Evolutionary conservation across 345 rosid genomes (phyloP).

Genomic region (Brassica cretica): DNA sequence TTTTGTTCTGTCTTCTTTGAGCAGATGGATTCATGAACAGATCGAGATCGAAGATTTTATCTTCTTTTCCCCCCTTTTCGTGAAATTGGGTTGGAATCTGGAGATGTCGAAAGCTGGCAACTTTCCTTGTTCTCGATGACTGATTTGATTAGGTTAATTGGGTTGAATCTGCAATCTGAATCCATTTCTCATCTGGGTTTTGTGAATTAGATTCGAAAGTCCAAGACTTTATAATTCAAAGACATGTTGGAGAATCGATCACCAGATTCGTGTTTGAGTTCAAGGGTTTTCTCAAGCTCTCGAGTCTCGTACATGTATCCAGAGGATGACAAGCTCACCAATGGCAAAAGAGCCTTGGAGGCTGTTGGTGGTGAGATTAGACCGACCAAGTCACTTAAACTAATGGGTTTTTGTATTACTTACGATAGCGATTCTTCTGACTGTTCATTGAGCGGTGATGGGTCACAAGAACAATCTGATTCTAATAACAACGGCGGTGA

Average conservation of each 20-base stretch:
- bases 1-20: neutral
- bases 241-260: slow-evolving; percentile 78
- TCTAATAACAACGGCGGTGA: slow-evolving; percentile 43
- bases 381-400: slow-evolving; percentile 38
- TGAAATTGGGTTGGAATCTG: slow-evolving; percentile 33
- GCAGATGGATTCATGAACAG: neutral
- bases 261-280: slow-evolving; percentile 50
- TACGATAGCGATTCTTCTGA: slow-evolving; percentile 35
- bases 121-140: slow-evolving; percentile 5
- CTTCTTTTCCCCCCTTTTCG: neutral
- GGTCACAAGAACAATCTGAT: slow-evolving; percentile 32
- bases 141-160: slow-evolving; percentile 14
- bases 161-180: slow-evolving; percentile 30
- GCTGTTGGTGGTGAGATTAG: slow-evolving; percentile 41
- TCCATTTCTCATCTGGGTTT: slow-evolving; percentile 35
- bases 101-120: slow-evolving; percentile 28
- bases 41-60: neutral
- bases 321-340: slow-evolving; percentile 27
- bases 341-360: slow-evolving; percentile 56
- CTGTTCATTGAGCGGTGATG: slow-evolving; percentile 31
- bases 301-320: slow-evolving; percentile 62
- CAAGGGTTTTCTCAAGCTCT: slow-evolving; percentile 66
- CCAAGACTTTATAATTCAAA: neutral
- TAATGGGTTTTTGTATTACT: slow-evolving; percentile 24
- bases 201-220: slow-evolving; percentile 28